Evolutionary conservation across 139 green algal genomes (phyloP).

Genomic region (Pseudopediastrum boryanum): DNA sequence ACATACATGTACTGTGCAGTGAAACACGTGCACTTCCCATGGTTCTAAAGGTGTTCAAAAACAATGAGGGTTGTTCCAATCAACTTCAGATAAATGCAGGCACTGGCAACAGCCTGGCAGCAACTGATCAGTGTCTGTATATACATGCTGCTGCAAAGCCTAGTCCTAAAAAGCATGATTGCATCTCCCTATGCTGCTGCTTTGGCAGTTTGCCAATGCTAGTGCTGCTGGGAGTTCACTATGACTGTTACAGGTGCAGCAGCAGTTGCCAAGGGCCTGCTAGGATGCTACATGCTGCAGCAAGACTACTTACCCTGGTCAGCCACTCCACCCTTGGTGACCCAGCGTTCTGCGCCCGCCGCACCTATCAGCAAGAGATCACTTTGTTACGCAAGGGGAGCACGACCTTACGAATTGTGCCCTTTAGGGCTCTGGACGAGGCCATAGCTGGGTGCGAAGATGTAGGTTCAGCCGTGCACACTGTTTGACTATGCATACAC

Average conservation of each 20-base stretch:
- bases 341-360: neutral
- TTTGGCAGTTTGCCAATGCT: neutral
- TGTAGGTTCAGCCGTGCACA: conserved; percentile 15
- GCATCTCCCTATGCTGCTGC: neutral
- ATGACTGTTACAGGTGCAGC: neutral
- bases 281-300: neutral
- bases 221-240: neutral
- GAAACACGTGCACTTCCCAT: neutral
- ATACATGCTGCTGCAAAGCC: neutral
- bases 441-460: neutral
- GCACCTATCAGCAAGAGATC: neutral
- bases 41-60: too few species aligned
- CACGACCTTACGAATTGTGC: neutral
- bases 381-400: too few species aligned
- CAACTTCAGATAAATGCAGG: neutral
- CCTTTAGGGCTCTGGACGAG: conserved; percentile 2
- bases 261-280: neutral
- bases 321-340: conserved; percentile 34
- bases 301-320: neutral
- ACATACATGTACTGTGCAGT: too few species aligned
- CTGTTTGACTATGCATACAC: neutral
- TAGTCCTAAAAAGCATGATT: neutral
- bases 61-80: neutral
- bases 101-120: neutral
- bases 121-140: neutral